Base-by-base conservation (phyloP, 2,329 filamentous ascomycete genomes). In the Seiridium cupressi region DNA sequence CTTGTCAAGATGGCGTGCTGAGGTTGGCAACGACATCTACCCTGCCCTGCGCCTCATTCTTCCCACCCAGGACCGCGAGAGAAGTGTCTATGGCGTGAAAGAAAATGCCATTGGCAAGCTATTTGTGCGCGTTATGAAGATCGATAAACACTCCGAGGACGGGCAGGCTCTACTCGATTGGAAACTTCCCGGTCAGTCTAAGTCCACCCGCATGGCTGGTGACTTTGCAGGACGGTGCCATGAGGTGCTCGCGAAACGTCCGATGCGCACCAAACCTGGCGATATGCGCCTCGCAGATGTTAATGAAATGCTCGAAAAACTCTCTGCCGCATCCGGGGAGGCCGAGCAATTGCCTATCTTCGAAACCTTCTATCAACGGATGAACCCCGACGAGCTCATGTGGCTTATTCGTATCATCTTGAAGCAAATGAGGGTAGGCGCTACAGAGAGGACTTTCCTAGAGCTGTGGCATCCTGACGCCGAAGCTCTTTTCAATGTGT, bases 381-480 rank as follows among this genome's bases (percentile, higher is more conserved):
- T 98, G 95, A 96, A 96, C 67, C 85, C 95, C 0, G 91, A 96
- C 64, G 95, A 99, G 76, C 78, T 99, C 65, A 89, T 91, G 78
- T 99, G 95, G 95, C 80, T 98, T 59, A 92, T 99, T 63, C 89
- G 94, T 11, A 97, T 99, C 68, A 89, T 99, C 51, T 80, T 98
- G 35, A 91, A 91, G 62, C 91, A 88, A 67, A 87, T 89, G 84
- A 87, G 84, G 68, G 79, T 89, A 3, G 86, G 86, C 11, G 93
- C 93, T 10, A 93, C 92, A 0, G 93, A 97, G 74, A 92, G 90
- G 75, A 97, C 93, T 0, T 85, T 98, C 60, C 84, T 99, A 59
- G 85, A 94, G 68, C 76, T 91, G 34, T 94, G 90, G 90, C 91
- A 95, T 70, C 88, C 88, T 0, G 89, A 94, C 67, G 91, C 86